Percentiles rank a stretch among this genome's conserved stretches.
Conservation (phyloP, 331 rosid genomes). For the Saraca asoca region DNA sequence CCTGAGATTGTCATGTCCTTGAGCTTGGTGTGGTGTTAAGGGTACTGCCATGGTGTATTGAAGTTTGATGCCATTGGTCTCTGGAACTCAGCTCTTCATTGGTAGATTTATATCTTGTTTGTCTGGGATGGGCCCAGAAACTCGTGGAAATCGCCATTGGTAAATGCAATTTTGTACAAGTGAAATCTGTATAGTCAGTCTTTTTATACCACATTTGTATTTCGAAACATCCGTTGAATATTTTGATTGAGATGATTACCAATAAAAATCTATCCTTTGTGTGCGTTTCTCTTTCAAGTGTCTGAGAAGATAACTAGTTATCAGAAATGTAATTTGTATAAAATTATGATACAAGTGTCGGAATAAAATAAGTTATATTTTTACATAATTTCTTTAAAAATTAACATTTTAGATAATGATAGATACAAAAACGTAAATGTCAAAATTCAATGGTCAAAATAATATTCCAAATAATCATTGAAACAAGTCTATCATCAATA, state of each 20-base stretch:
- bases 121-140: slow-evolving; percentile 10
- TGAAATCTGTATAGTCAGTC: slow-evolving; percentile 50
- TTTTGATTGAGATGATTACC: slow-evolving; percentile 17
- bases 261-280: not conserved
- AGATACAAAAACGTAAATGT: too few relatives aligned
- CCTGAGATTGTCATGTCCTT: slow-evolving; percentile 32
- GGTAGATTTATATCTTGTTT: slow-evolving; percentile 25
- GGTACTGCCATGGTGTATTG: slow-evolving; percentile 29
- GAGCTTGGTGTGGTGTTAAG: not conserved
- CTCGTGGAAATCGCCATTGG: slow-evolving; percentile 29
- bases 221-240: slow-evolving; percentile 20
- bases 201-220: slow-evolving; percentile 28
- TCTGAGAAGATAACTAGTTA: too few relatives aligned
- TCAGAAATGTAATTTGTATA: too few relatives aligned
- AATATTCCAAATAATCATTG: too few relatives aligned
- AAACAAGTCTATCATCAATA: too few relatives aligned
- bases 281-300: too few relatives aligned
- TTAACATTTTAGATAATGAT: too few relatives aligned
- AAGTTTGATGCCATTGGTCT: slow-evolving; percentile 34
- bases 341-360: too few relatives aligned
- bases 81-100: slow-evolving; percentile 23
- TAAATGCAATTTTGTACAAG: slow-evolving; percentile 36
- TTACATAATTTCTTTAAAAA: too few relatives aligned
- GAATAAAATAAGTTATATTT: too few relatives aligned
- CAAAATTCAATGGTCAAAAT: too few relatives aligned